These are phyloP conservation scores for Dactylonectria macrodidyma DNA, from an alignment of 2,329 filamentous ascomycete species.

Conservation along the genomic window DNA sequence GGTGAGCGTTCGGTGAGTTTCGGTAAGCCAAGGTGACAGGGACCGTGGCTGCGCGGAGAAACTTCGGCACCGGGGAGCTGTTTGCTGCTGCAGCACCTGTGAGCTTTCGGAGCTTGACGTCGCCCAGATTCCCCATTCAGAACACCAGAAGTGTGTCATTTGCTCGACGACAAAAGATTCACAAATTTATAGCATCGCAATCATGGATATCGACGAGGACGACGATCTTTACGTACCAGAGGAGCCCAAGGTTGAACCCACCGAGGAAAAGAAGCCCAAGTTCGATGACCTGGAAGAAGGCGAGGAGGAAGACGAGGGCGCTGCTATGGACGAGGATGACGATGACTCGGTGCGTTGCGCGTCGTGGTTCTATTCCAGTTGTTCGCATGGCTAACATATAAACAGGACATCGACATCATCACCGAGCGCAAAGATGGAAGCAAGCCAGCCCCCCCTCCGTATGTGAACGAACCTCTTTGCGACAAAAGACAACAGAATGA, in stretches of 20 bases:
- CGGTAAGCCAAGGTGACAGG: constrained; percentile 31
- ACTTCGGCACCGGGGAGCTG: constrained; percentile 44
- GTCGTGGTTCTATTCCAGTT: background rate
- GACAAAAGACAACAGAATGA: constrained; percentile 16
- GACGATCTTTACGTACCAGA: constrained; percentile 78
- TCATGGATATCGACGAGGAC: constrained; percentile 78
- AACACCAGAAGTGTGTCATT: constrained; percentile 9
- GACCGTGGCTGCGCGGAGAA: constrained; percentile 44
- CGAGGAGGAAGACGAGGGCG: constrained; percentile 74
- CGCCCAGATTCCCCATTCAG: constrained; percentile 29
- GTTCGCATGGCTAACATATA: constrained; percentile 22
- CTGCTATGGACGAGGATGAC: constrained; percentile 73
- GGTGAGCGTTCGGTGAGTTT: constrained; percentile 38
- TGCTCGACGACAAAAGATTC: background rate
- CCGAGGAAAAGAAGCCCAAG: constrained; percentile 52
- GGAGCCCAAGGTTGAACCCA: constrained; percentile 61
- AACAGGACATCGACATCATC: constrained; percentile 77
- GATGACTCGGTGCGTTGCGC: constrained; percentile 58
- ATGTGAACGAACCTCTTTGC: constrained; percentile 48
- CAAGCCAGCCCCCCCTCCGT: constrained; percentile 72
- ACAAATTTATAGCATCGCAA: constrained; percentile 39
- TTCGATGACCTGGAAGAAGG: constrained; percentile 74
- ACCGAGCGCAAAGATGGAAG: constrained; percentile 77
- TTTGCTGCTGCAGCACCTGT: constrained; percentile 34
- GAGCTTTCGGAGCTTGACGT: constrained; percentile 35